These are phyloP conservation scores for Andrographis paniculata DNA, from an alignment of 305 asterid species.

Conservation along the genomic window DNA sequence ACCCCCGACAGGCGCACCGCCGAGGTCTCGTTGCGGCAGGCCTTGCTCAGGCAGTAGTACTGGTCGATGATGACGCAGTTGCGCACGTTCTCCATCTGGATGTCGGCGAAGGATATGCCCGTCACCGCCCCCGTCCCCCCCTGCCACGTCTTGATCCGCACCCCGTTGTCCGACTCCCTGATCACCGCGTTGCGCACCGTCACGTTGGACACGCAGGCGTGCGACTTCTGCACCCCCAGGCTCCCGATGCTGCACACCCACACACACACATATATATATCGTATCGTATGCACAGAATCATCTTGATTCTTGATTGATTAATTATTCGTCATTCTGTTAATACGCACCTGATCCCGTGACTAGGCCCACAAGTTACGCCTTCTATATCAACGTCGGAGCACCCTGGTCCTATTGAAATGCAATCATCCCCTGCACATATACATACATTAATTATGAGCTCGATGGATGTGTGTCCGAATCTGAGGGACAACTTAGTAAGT, in stretches of 20 bases:
- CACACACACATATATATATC: no score
- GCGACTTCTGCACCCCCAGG: slow-evolving; percentile 76
- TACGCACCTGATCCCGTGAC: slow-evolving; percentile 99
- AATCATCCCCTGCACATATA: slow-evolving; percentile 63
- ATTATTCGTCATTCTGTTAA: no score
- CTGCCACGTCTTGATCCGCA: slow-evolving; percentile 94
- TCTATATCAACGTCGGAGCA: slow-evolving; percentile 10
- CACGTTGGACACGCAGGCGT: slow-evolving; percentile 80
- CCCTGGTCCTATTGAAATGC: slow-evolving; percentile 48
- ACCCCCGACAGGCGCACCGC: slow-evolving; percentile 65
- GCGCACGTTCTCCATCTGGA: slow-evolving; percentile 83
- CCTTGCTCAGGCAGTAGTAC: slow-evolving; percentile 79
- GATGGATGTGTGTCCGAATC: no score
- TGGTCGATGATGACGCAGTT: slow-evolving; percentile 83
- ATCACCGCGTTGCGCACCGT: slow-evolving; percentile 61
- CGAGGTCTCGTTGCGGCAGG: slow-evolving; percentile 67
- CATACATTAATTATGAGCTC: no score
- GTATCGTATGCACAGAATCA: no score
- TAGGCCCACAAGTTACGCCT: slow-evolving; percentile 57
- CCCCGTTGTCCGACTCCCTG: slow-evolving; percentile 71
- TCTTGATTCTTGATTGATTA: no score
- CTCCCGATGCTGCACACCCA: slow-evolving; percentile 97
- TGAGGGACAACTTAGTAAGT: no score
- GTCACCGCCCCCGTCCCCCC: slow-evolving; percentile 90
- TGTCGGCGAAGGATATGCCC: slow-evolving; percentile 62